Conservation (phyloP, 441 rosid genomes). For the Pelargonium fulgidum region DNA sequence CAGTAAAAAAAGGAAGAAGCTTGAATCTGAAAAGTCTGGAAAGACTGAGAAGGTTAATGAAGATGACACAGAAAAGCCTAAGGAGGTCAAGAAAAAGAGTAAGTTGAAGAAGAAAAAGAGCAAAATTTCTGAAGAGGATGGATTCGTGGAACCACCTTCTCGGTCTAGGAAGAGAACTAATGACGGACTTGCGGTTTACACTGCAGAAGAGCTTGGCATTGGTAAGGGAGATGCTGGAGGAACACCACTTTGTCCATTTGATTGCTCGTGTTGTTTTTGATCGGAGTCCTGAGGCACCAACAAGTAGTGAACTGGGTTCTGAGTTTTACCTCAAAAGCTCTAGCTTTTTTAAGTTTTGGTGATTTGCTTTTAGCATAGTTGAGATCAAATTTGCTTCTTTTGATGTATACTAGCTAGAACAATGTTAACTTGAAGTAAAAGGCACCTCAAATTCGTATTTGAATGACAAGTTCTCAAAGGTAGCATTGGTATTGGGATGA, state of each 20-base stretch:
- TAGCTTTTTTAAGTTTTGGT: not conserved
- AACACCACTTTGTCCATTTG: conserved; percentile 67
- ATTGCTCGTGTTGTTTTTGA: conserved; percentile 7
- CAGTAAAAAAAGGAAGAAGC: conserved; percentile 36
- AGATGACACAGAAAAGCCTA: conserved; percentile 10
- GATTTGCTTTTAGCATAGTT: not conserved
- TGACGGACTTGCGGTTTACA: conserved; percentile 45
- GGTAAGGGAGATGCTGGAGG: conserved; percentile 48
- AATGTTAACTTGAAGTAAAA: not conserved
- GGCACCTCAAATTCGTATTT: too few relatives aligned
- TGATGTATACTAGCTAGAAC: not conserved
- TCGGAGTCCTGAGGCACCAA: not conserved
- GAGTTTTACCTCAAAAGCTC: not conserved
- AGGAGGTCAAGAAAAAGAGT: conserved; percentile 9
- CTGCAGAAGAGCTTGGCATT: conserved; percentile 70
- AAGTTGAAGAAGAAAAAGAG: conserved; percentile 31
- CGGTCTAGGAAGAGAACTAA: conserved; percentile 42
- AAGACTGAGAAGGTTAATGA: conserved; percentile 3
- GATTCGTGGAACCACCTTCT: conserved; percentile 21
- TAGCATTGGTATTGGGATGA: too few relatives aligned
- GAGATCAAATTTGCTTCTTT: not conserved
- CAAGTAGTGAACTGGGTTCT: too few relatives aligned
- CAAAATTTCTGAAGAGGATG: conserved; percentile 21
- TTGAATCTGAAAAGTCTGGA: conserved; percentile 7
- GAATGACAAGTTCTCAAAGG: too few relatives aligned